phyloP scores from a whole-genome alignment of 495 filamentous ascomycete species.

The Penicillium cinerascens region DNA sequence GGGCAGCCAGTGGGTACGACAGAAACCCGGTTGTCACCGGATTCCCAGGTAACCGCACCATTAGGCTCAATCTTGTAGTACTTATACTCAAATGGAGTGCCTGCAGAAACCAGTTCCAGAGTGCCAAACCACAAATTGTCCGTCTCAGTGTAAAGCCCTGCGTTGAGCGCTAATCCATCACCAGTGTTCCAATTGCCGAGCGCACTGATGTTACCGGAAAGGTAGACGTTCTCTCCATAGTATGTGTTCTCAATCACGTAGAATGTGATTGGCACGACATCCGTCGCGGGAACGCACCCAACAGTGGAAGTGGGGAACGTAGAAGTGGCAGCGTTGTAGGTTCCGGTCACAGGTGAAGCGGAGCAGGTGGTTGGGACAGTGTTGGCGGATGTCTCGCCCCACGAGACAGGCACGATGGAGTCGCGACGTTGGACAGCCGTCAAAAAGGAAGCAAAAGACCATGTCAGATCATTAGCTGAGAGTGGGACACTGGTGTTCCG shows the following conservation, averaged over 20 bases:
- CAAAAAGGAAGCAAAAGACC: constrained; percentile 46
- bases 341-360: constrained; percentile 18
- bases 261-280: constrained; percentile 8
- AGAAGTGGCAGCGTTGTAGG: constrained; percentile 16
- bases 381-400: constrained; percentile 16
- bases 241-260: constrained; percentile 10
- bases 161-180: constrained; percentile 2
- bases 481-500: constrained; percentile 45
- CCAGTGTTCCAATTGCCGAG: constrained; percentile 4
- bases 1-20: constrained; percentile 11
- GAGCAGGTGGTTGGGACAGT: constrained; percentile 19
- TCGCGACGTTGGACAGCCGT: constrained; percentile 25
- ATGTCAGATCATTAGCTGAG: constrained; percentile 46
- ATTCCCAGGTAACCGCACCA: constrained; percentile 6
- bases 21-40: constrained; percentile 5
- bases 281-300: constrained; percentile 3
- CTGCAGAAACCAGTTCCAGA: constrained; percentile 4
- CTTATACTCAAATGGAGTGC: constrained; percentile 13
- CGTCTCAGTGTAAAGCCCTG: constrained; percentile 6
- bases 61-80: constrained; percentile 13
- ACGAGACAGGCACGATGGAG: constrained; percentile 17
- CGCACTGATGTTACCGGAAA: constrained; percentile 2
- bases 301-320: constrained; percentile 4
- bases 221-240: constrained; percentile 11
- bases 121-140: constrained; percentile 11